A percentile compares a stretch with the other conserved stretches of the same genome.
Conservation (phyloP, 192 early-diverging fungal species). For the Glomus cerebriforme region DNA sequence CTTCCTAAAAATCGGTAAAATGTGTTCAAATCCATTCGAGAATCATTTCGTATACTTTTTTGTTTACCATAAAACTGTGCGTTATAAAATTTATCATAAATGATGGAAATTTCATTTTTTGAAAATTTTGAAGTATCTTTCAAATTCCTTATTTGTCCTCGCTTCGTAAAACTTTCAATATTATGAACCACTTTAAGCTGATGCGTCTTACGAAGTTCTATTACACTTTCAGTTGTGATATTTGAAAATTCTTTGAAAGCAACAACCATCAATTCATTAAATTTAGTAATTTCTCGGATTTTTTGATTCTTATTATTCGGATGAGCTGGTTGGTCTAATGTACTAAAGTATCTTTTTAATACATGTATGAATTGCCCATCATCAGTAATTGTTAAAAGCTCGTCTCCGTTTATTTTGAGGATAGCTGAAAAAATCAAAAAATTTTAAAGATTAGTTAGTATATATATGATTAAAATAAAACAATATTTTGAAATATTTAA, state of each 20-base stretch:
- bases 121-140: slow-evolving; percentile 73
- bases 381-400: slow-evolving; percentile 64
- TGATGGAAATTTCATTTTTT: slow-evolving; percentile 80
- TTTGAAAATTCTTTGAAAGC: slow-evolving; percentile 90
- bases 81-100: slow-evolving; percentile 90
- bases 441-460: not conserved
- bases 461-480: not conserved
- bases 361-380: slow-evolving; percentile 81
- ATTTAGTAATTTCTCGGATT: slow-evolving; percentile 68
- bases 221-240: slow-evolving; percentile 74
- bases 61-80: slow-evolving; percentile 69
- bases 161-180: slow-evolving; percentile 92
- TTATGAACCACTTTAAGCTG: slow-evolving; percentile 90
- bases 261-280: slow-evolving; percentile 87
- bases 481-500: not conserved
- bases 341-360: slow-evolving; percentile 84
- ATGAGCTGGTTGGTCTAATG: slow-evolving; percentile 76
- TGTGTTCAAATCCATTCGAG: slow-evolving; percentile 66
- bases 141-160: slow-evolving; percentile 82
- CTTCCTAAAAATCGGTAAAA: slow-evolving; percentile 78
- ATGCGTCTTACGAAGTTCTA: slow-evolving; percentile 78
- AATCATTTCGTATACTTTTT: slow-evolving; percentile 42
- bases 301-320: slow-evolving; percentile 57
- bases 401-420: slow-evolving; percentile 88
- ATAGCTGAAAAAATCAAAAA: slow-evolving; percentile 58